These are phyloP conservation scores for Oryza coarctata DNA, from an alignment of 176 grass and related monocot species.

Conservation along the genomic window DNA sequence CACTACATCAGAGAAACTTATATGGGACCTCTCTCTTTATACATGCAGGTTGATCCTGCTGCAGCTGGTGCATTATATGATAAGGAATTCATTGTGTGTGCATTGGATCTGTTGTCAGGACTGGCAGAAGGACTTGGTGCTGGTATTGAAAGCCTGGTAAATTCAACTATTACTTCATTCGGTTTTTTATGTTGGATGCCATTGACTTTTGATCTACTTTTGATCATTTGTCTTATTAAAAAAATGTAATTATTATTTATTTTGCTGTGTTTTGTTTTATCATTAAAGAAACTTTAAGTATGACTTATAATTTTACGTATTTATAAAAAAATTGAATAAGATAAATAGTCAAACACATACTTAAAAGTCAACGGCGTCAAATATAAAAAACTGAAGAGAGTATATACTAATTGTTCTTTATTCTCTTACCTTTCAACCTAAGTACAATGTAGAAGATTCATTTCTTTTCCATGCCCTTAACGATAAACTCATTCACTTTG, in stretches of 20 bases:
- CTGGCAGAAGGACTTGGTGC: constrained; percentile 77
- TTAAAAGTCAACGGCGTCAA: too few species aligned
- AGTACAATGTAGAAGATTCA: background rate
- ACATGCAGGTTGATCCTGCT: constrained; percentile 73
- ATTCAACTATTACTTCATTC: constrained; percentile 30
- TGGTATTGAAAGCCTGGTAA: constrained; percentile 89
- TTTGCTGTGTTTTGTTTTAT: too few species aligned
- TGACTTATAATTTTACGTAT: too few species aligned
- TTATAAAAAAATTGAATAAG: too few species aligned
- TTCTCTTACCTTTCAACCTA: background rate
- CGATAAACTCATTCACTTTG: background rate
- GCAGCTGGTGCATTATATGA: constrained; percentile 78
- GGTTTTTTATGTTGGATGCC: too few species aligned
- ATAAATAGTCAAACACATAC: too few species aligned
- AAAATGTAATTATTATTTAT: too few species aligned
- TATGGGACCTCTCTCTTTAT: constrained; percentile 28
- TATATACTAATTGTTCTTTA: background rate
- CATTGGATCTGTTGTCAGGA: constrained; percentile 85
- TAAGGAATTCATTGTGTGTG: constrained; percentile 92
- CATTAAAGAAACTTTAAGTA: too few species aligned
- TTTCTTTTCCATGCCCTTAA: background rate
- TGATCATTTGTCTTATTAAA: too few species aligned
- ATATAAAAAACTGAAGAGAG: too few species aligned
- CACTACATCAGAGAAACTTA: background rate
- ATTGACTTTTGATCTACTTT: too few species aligned